Evolutionary conservation across 1,284 basidiomycete species (phyloP), one percentile per base, ranked within the genome.

Genomic region (Ganoderma lucidum): DNA sequence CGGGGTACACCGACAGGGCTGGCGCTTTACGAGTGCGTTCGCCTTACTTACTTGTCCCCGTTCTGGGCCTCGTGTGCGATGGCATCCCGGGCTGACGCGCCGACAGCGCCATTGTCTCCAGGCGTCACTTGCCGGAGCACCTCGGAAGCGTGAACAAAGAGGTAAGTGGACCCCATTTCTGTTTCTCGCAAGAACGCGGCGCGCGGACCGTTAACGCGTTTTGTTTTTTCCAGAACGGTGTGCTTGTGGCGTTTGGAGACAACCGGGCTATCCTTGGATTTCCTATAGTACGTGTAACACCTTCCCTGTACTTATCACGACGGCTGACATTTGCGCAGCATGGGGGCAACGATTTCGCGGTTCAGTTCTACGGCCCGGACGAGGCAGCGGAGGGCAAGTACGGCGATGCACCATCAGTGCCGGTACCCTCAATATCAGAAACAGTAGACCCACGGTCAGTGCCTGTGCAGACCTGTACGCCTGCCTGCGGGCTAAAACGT

Each of bases 21-120:
- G 75, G 70, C 80, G 56, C 79, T 86, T 75, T 89, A 85, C 75
- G 83, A 84, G 88, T 89, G 67, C 70, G 81, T 77, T 39, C 23
- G 41, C 23, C 48, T 14, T 28, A 51, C 23, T 23, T 23, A 23
- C 23, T 23, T 23, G 23, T 51, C 48, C 9, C 35, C 14, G 51
- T 15, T 48, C 41, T 42, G 9, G 30, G 35, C 30, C 44, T 45
- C 10, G 39, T 32, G 55, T 37, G 17, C 56, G 59, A 10, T 35
- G 39, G 19, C 28, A 14, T 19, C 55, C 35, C 23, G 23, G 23
- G 60, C 66, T 53, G 23, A 30, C 72, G 19, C 53, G 12, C 73
- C 48, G 2, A 41, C 67, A 86, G 87, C 68, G 82, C 85, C 1
- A 81, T 80, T 2, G 74, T 90, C 19, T 81, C 86, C 0, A 80